Conservation (phyloP, 345 rosid genomes). For the Pseudoturritis turrita region DNA sequence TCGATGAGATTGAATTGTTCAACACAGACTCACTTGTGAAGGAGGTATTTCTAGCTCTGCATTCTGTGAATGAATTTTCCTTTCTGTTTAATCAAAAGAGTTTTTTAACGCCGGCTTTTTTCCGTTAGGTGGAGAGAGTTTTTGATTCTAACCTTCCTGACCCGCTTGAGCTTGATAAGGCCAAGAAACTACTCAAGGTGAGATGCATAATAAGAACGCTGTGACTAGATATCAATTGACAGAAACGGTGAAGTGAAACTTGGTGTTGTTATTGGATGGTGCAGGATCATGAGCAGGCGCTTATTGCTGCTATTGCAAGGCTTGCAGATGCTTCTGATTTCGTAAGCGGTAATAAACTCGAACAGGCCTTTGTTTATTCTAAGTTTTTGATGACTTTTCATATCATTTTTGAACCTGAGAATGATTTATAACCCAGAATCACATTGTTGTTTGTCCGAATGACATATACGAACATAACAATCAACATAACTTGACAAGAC, state of each 20-base stretch:
- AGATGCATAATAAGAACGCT: slow-evolving; percentile 1
- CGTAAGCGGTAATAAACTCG: slow-evolving; percentile 71
- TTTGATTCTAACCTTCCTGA: slow-evolving; percentile 64
- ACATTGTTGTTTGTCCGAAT: neutral
- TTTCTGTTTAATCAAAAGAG: neutral
- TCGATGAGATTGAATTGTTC: slow-evolving; percentile 71
- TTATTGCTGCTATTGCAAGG: slow-evolving; percentile 77
- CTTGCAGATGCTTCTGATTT: slow-evolving; percentile 87
- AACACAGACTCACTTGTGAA: slow-evolving; percentile 79
- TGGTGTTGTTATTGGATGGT: slow-evolving; percentile 6
- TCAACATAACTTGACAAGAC: neutral
- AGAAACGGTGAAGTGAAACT: neutral
- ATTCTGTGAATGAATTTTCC: neutral
- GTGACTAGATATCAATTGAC: neutral
- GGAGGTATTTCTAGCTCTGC: slow-evolving; percentile 45
- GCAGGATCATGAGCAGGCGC: slow-evolving; percentile 97
- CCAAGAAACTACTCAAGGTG: slow-evolving; percentile 81
- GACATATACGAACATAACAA: neutral
- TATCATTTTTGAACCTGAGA: neutral
- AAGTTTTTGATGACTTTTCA: neutral
- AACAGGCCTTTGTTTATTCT: neutral
- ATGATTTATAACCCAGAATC: neutral
- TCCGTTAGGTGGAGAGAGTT: slow-evolving; percentile 68
- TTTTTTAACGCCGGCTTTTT: neutral
- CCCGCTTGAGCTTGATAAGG: slow-evolving; percentile 80